Evolutionary conservation across 768 basidiomycete genomes (phyloP).

Genomic region (Auriscalpium orientale): DNA sequence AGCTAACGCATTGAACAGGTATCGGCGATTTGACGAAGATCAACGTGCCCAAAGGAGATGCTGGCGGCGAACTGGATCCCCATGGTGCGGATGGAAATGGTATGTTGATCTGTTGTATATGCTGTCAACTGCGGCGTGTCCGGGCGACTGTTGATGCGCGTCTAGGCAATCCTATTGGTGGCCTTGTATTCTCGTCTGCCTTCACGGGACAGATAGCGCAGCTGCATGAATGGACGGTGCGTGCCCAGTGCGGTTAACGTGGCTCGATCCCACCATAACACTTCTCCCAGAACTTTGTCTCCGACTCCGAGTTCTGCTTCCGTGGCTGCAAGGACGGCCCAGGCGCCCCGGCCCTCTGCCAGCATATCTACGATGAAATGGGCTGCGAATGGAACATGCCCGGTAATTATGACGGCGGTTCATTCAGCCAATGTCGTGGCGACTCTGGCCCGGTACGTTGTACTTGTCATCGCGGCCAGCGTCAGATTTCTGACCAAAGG

Average conservation of each 20-base stretch:
- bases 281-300: slow-evolving; percentile 48
- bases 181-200: slow-evolving; percentile 66
- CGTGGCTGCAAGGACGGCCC: slow-evolving; percentile 55
- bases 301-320: slow-evolving; percentile 58
- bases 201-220: slow-evolving; percentile 47
- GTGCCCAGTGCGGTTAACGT: slow-evolving; percentile 11
- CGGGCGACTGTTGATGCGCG: background rate
- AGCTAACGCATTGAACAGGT: slow-evolving; percentile 27
- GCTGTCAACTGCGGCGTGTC: background rate
- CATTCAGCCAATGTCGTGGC: slow-evolving; percentile 39
- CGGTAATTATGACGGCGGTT: slow-evolving; percentile 32
- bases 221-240: slow-evolving; percentile 68
- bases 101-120: slow-evolving; percentile 11
- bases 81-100: slow-evolving; percentile 57
- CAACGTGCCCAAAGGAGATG: slow-evolving; percentile 54
- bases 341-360: slow-evolving; percentile 44
- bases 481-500: background rate
- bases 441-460: slow-evolving; percentile 40
- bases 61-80: slow-evolving; percentile 61
- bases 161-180: slow-evolving; percentile 52
- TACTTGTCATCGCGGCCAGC: too few relatives aligned
- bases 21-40: slow-evolving; percentile 57
- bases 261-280: slow-evolving; percentile 2
- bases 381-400: slow-evolving; percentile 63
- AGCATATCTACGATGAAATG: slow-evolving; percentile 51